Evolutionary conservation across 352 stramenopile species (phyloP).

Genomic region (Globisporangium apiculatum): DNA sequence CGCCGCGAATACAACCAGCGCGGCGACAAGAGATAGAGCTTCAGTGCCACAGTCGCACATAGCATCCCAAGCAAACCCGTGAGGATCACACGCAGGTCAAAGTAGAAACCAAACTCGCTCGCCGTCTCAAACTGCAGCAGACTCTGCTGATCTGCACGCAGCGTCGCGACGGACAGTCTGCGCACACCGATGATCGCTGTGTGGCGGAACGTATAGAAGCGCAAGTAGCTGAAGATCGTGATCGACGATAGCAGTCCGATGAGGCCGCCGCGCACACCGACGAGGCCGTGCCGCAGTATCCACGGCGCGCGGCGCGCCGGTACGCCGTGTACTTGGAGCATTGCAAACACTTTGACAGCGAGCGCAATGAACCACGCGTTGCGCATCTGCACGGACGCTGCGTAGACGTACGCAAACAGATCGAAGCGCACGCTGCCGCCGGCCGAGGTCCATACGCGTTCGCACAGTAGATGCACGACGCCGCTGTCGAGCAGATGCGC

Average conservation of each 20-base stretch:
- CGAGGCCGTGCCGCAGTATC: background rate
- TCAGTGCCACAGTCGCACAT: background rate
- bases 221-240: constrained; percentile 12
- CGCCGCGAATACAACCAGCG: background rate
- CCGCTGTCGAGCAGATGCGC: constrained; percentile 22
- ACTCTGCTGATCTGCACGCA: background rate
- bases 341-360: background rate
- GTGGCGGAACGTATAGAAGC: background rate
- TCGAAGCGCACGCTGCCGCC: constrained; percentile 17
- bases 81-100: constrained; percentile 3
- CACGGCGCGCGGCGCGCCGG: background rate
- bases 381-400: constrained; percentile 27
- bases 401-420: constrained; percentile 9
- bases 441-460: constrained; percentile 17
- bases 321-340: background rate
- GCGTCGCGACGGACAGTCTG: background rate
- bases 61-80: background rate
- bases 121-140: background rate
- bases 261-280: constrained; percentile 9
- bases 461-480: constrained; percentile 14
- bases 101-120: constrained; percentile 10
- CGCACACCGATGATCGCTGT: background rate
- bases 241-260: constrained; percentile 6
- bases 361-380: constrained; percentile 21
- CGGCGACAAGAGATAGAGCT: constrained; percentile 1